These are phyloP conservation scores for Diplodia seriata DNA, from an alignment of 2,329 filamentous ascomycete genomes.

Conservation along the genomic window DNA sequence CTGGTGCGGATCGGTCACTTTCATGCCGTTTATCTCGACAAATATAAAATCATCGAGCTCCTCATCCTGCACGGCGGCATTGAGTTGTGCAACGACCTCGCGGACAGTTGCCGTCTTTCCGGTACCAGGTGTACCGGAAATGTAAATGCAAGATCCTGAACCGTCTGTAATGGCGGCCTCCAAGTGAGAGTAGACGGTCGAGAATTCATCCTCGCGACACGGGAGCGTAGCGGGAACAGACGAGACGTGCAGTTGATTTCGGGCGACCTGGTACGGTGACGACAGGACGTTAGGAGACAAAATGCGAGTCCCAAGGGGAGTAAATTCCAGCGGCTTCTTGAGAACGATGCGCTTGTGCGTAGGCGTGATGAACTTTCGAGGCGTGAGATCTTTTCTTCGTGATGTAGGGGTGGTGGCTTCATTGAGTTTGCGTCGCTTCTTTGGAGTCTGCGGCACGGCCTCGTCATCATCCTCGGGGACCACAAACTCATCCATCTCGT, in stretches of 20 bases:
- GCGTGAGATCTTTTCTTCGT: conserved; percentile 53
- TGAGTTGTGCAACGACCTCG: conserved; percentile 88
- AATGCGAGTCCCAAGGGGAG: conserved; percentile 86
- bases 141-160: conserved; percentile 95
- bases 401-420: conserved; percentile 55
- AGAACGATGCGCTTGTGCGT: conserved; percentile 73
- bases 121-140: conserved; percentile 96
- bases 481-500: conserved; percentile 56
- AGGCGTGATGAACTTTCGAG: conserved; percentile 66
- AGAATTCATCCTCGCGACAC: conserved; percentile 91
- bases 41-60: conserved; percentile 99
- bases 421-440: conserved; percentile 57
- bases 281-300: conserved; percentile 78
- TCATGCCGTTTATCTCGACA: conserved; percentile 99
- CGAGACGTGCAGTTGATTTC: conserved; percentile 89
- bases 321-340: conserved; percentile 93
- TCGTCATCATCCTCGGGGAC: conserved; percentile 48
- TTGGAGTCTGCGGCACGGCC: conserved; percentile 53
- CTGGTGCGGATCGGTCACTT: conserved; percentile 96
- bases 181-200: conserved; percentile 88
- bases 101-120: conserved; percentile 97
- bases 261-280: conserved; percentile 90
- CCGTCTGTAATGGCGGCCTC: conserved; percentile 94
- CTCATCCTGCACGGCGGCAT: conserved; percentile 84
- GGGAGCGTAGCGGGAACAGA: conserved; percentile 88